A percentile compares a stretch with the other conserved stretches of the same genome.
Conservation (phyloP, 1,139 yeast species). For the Kurtzmaniella natalensis region DNA sequence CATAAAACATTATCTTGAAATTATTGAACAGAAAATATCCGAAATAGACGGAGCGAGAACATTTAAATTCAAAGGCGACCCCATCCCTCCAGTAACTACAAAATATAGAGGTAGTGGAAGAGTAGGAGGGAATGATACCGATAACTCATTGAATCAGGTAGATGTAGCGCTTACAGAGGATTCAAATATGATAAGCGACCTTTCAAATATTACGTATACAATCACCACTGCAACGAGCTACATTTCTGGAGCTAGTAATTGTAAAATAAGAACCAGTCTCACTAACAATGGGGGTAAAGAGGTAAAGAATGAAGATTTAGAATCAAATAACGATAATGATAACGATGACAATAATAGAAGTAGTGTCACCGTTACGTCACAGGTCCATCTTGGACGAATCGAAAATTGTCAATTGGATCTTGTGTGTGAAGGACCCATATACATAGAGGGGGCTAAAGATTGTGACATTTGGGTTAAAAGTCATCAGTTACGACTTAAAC, state of each 20-base stretch:
- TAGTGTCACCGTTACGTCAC: constrained; percentile 8
- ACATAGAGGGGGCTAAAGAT: constrained; percentile 21
- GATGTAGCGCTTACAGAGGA: background rate
- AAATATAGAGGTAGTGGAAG: background rate
- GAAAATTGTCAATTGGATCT: constrained; percentile 16
- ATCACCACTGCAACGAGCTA: constrained; percentile 1
- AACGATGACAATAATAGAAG: background rate
- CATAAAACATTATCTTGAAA: constrained; percentile 1
- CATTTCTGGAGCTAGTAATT: background rate
- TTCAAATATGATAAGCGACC: background rate
- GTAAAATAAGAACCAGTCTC: background rate
- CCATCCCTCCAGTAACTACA: constrained; percentile 12
- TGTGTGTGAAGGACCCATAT: constrained; percentile 29
- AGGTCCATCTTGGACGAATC: constrained; percentile 20
- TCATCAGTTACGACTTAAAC: constrained; percentile 41
- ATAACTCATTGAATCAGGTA: background rate
- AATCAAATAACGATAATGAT: no score
- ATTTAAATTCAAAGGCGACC: constrained; percentile 26
- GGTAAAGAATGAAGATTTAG: no score
- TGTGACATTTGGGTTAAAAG: constrained; percentile 24
- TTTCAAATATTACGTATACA: background rate
- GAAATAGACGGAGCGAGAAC: constrained; percentile 5
- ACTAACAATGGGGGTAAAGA: background rate
- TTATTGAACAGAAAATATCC: constrained; percentile 3
- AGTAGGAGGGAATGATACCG: no score